Evolutionary conservation across 208 protist species (phyloP), one percentile per base, ranked within the genome.

Genomic region (Vickermania ingenoplastis): DNA sequence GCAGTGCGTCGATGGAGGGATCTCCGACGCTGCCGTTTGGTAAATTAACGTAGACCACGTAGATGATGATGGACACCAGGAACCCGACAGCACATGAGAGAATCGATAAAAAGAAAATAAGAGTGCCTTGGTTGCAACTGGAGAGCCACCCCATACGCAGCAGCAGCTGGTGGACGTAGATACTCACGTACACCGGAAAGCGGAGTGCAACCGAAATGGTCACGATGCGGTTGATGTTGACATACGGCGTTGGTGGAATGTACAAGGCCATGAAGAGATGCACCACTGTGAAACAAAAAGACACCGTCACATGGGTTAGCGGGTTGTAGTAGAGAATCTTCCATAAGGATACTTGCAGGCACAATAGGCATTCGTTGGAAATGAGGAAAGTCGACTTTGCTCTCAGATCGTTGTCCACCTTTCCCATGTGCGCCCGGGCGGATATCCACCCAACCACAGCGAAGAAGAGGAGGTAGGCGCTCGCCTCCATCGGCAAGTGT

Each of bases 291-390:
- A 89, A 83, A 30, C 60, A 3, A 3, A 80, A 26, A 51, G 70
- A 77, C 57, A 61, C 75, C 21, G 81, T 25, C 5, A 78, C 62
- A n/a, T 73, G 54, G 23, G 58, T 58, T 26, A 78, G 51, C 11
- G 82, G 65, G 51, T 52, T 80, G 61, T 73, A 71, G 69, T 81
- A 86, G 65, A 83, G 83, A 14, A 89, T 69, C 58, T 89, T 89
- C 82, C 82, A 89, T 73, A 85, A 81, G 29, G 72, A 53, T 3
- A 76, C 68, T 57, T 83, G 63, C 52, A 69, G 50, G 45, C 82
- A 53, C 41, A 77, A 63, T 57, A 69, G 13, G 5, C 68, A 51
- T n/a, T 45, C 17, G 11, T n/a, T 45, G 45, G 71, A 67, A 53
- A 69, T 58, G 29, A 75, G 7, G 26, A 85, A 79, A 51, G 81